Conservation (phyloP, 331 rosid species). For the Arachis monticola region DNA sequence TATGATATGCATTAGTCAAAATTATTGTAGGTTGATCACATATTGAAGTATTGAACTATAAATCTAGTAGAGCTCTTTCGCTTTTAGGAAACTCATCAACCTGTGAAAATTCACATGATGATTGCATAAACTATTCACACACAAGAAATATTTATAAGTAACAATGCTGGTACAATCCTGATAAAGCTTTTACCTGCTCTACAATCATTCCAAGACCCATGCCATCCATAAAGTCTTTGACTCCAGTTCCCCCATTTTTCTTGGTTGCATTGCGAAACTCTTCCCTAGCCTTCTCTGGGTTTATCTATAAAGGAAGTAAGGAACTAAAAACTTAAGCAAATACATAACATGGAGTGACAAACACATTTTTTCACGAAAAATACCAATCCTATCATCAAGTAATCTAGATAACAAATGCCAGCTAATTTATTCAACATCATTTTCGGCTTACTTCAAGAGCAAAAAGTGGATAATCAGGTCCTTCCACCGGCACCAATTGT, state of each 20-base stretch:
- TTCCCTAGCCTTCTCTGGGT: constrained; percentile 95
- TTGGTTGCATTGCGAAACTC: constrained; percentile 74
- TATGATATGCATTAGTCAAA: background rate
- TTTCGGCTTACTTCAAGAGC: constrained; percentile 82
- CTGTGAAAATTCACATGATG: constrained; percentile 5
- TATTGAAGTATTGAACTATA: background rate
- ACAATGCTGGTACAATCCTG: background rate
- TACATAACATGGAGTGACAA: constrained; percentile 1
- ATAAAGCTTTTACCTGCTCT: constrained; percentile 71
- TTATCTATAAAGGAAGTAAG: constrained; percentile 61
- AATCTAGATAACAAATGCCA: background rate
- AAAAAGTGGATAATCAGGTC: constrained; percentile 92
- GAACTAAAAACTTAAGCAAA: constrained; percentile 53
- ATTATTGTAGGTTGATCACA: constrained; percentile 2
- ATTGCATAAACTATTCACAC: constrained; percentile 15
- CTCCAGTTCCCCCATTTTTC: constrained; percentile 77
- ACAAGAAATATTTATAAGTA: constrained; percentile 6
- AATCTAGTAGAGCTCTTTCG: background rate
- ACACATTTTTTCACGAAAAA: constrained; percentile 22
- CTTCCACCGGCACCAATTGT: constrained; percentile 81
- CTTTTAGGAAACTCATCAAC: background rate
- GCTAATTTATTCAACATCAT: constrained; percentile 25
- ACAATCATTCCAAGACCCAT: constrained; percentile 98
- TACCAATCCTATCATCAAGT: constrained; percentile 33
- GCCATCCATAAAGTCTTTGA: constrained; percentile 97